phyloP scores from a whole-genome alignment of 2,329 filamentous ascomycete species.

The Trichoderma aggressivum region DNA sequence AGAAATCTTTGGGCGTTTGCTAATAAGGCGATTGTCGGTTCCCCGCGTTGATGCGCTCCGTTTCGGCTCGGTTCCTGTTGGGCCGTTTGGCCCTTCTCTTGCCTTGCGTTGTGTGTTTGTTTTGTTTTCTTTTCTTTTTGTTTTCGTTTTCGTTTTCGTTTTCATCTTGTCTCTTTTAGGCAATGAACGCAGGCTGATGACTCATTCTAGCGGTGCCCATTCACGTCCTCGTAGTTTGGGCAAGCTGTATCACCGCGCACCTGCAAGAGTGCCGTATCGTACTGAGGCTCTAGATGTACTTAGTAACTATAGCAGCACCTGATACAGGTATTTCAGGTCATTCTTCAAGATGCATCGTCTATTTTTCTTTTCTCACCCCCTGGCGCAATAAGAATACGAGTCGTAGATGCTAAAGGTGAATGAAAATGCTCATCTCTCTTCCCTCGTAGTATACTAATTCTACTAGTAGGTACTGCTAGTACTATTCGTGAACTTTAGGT shows the following conservation, averaged over 20 bases:
- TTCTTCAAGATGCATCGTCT: not conserved
- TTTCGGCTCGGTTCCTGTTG: not conserved
- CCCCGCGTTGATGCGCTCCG: conserved; percentile 12
- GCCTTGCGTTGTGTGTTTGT: not conserved
- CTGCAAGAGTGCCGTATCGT: not conserved
- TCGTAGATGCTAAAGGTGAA: not conserved
- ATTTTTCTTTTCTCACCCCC: too few species aligned
- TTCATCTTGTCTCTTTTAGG: not conserved
- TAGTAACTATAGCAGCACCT: too few species aligned
- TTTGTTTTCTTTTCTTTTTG: not conserved
- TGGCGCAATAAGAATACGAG: not conserved
- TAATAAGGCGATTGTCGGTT: not conserved
- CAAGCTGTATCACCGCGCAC: not conserved
- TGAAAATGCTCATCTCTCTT: not conserved
- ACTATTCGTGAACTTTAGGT: not conserved
- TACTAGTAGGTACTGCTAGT: not conserved
- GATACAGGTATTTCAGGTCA: not conserved
- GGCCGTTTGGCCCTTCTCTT: not conserved
- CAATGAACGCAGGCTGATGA: not conserved
- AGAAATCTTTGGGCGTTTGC: not conserved
- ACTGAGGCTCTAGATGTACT: not conserved
- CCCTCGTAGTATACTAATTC: not conserved
- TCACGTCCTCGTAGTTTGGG: not conserved
- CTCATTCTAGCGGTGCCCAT: not conserved
- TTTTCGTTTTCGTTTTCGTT: not conserved